Base-by-base conservation (phyloP, 2,329 filamentous ascomycete species). In the Calycina herbarum region DNA sequence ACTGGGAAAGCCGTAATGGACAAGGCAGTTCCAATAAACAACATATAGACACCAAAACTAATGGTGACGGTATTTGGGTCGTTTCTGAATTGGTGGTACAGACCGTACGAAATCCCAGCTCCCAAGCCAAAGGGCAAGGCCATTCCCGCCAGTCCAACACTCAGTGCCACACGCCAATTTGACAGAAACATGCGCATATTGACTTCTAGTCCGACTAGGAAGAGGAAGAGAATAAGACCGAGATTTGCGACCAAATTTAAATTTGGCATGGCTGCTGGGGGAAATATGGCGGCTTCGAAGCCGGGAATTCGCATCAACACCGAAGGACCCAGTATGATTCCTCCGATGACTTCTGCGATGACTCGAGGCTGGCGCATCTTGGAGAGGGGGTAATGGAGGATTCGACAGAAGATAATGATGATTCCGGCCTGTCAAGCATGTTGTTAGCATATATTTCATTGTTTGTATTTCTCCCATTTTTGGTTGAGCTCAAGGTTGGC, bases 1-100 rank as follows among this genome's bases (percentile, higher is more conserved):
- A 98, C 94, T 0, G 94, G 94, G 73, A 98, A 89, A 8, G 87
- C 93, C 0, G 94, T 97, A 72, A 98, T 98, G 1, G 93, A 91
- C 78, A 97, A 89, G 0, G 94, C 94, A 62, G 96, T 94, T 77
- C 94, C 94, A 69, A 97, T 91, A 76, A 98, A 98, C 29, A 93
- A 82, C 77, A 88, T 82, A 70, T 85, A 90, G 1, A 86, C 83
- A 2, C 84, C 83, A 74, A 90, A 90, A 17, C 79, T 77, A 60
- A 90, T 86, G 0, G 80, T 81, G n/a, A 84, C 82, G 8, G 82
- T 83, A 4, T 81, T 82, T 0, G 80, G 74, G 35, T 77, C 75
- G 56, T 60, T 45, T 3, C 68, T 81, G 73, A 96, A 96, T 65
- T 93, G 78, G 66, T 93, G 79, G 73, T 93, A 96, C 13, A 97